Evolutionary conservation across 2,329 filamentous ascomycete genomes (phyloP).

Genomic region (Sclerotinia minor): DNA sequence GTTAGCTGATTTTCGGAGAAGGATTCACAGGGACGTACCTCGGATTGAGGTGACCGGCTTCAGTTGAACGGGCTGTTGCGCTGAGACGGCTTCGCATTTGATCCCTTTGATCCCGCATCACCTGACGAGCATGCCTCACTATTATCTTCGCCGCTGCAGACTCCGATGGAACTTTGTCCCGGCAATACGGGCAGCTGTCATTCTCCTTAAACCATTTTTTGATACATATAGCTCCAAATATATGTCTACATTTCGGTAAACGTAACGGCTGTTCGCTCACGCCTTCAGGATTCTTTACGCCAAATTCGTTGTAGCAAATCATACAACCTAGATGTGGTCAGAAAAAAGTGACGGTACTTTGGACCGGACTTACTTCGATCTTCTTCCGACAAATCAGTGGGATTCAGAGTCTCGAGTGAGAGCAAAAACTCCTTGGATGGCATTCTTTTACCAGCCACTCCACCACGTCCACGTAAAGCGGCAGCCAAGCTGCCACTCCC

Average conservation of each 20-base stretch:
- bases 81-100: neutral
- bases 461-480: slow-evolving; percentile 31
- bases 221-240: slow-evolving; percentile 65
- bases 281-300: slow-evolving; percentile 57
- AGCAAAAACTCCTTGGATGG: slow-evolving; percentile 38
- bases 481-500: slow-evolving; percentile 23
- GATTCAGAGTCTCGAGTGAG: slow-evolving; percentile 38
- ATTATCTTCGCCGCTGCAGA: slow-evolving; percentile 23
- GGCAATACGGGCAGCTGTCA: slow-evolving; percentile 64
- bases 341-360: neutral
- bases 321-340: slow-evolving; percentile 51
- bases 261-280: slow-evolving; percentile 57
- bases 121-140: slow-evolving; percentile 23
- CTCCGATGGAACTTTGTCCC: slow-evolving; percentile 59
- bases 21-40: neutral
- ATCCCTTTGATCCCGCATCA: neutral
- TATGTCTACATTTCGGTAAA: slow-evolving; percentile 61
- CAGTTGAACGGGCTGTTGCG: neutral
- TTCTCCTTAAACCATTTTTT: slow-evolving; percentile 65
- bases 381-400: slow-evolving; percentile 34
- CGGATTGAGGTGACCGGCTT: neutral
- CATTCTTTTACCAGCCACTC: slow-evolving; percentile 32
- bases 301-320: slow-evolving; percentile 66
- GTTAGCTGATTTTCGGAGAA: slow-evolving; percentile 1
- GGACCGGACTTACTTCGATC: slow-evolving; percentile 38